A percentile compares a stretch with the other conserved stretches of the same genome.
Conservation (phyloP, 148 eudicot genomes). For the Rhododendron vialii region DNA sequence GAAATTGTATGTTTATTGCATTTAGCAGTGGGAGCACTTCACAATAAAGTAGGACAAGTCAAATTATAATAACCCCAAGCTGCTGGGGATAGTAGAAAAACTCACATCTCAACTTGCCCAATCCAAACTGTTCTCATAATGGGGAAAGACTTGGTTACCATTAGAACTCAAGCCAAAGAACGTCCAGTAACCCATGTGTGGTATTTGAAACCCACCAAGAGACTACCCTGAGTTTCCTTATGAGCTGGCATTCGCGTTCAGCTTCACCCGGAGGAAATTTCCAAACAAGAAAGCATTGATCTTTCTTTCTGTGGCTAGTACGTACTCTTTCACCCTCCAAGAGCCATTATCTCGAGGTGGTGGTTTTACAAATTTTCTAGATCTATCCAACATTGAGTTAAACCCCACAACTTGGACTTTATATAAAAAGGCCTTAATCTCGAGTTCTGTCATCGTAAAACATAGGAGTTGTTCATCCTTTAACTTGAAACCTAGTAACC, state of each 20-base stretch:
- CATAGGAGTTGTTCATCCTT: neutral
- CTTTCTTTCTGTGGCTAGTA: neutral
- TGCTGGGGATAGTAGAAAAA: neutral
- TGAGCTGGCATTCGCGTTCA: neutral
- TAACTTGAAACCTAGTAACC: neutral
- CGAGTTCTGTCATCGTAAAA: neutral
- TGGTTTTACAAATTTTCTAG: too few species aligned
- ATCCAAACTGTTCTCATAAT: neutral
- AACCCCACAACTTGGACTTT: neutral
- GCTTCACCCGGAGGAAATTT: neutral
- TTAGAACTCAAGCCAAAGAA: neutral
- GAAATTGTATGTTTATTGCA: neutral
- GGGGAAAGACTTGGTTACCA: neutral
- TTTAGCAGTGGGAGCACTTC: neutral
- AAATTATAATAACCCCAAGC: neutral
- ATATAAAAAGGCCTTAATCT: neutral
- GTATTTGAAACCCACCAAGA: neutral
- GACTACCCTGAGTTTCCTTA: neutral
- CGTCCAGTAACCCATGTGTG: neutral
- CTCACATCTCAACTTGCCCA: slow-evolving; percentile 3
- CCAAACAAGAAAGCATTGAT: neutral
- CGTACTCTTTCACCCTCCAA: neutral
- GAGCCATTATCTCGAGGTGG: too few species aligned
- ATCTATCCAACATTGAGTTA: neutral
- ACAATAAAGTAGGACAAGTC: neutral